Evolutionary conservation across 2,329 filamentous ascomycete genomes (phyloP).

Genomic region (Zymoseptoria ardabiliae): DNA sequence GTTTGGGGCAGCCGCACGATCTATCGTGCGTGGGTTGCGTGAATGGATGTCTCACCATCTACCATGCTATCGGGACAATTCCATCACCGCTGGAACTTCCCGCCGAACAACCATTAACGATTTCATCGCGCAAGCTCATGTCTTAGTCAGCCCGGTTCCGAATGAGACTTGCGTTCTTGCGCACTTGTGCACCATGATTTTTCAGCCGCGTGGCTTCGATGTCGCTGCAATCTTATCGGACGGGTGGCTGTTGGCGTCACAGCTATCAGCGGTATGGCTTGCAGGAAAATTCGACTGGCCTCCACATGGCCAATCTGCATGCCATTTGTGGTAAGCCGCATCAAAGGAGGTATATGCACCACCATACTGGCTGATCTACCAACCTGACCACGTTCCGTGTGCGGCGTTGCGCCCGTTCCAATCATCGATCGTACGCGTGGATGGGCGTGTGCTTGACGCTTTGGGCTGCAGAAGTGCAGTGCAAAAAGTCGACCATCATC

Average conservation of each 20-base stretch:
- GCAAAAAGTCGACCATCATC: neutral
- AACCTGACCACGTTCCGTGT: neutral
- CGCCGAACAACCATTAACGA: neutral
- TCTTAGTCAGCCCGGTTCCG: neutral
- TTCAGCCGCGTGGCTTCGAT: neutral
- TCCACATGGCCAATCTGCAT: neutral
- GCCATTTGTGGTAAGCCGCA: neutral
- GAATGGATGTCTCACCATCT: neutral
- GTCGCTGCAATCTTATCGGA: neutral
- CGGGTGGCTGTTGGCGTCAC: neutral
- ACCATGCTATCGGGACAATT: neutral
- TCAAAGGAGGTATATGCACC: neutral
- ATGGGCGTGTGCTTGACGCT: neutral
- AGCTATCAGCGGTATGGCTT: neutral
- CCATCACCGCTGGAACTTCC: neutral
- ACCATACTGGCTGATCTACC: neutral
- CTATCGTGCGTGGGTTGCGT: conserved; percentile 75
- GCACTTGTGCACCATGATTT: neutral
- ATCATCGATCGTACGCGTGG: neutral
- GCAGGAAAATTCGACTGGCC: neutral
- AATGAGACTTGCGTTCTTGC: neutral
- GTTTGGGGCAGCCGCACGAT: conserved; percentile 74
- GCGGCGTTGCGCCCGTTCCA: neutral
- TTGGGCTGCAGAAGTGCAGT: neutral
- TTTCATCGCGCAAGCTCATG: neutral